Evolutionary conservation across 1,139 yeast genomes (phyloP), one percentile per base, ranked within the genome.

Genomic region (Yamadazyma triangularis): DNA sequence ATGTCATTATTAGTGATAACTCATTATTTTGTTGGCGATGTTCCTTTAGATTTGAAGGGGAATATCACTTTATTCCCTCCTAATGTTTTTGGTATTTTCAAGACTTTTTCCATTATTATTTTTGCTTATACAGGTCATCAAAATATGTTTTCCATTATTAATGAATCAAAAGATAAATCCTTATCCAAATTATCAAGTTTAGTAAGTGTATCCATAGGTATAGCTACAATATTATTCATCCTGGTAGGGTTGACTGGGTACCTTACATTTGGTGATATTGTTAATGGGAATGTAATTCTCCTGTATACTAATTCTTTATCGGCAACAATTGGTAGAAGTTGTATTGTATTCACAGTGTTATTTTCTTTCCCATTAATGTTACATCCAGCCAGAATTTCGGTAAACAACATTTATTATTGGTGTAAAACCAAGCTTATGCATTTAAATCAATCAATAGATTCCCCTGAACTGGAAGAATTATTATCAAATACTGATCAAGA

Each of bases 321-420:
- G 28, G 69, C 85, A 4, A 70, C 75, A 8, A 48, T 86, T 29
- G 97, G 94, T 8, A 74, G 91, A 38, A 64, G 77, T 13, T 75
- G 88, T 23, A 74, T 91, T 38, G 93, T 85, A 1, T 63, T 84
- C 25, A 78, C 91, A 82, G 94, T 93, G 25, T 61, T 85, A 9
- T 73, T 91, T 40, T 84, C 95, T 6, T 91, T 82, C 61, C 98
- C 98, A 13, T 68, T 91, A 44, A 84, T 89, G 81, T 75, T 87
- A 49, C 95, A 89, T 53, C 98, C 98, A 1, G 85, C 95, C 28
- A 67, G 98, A 35, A 79, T 86, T 18, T 85, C 96, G 1, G 65
- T 82, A 20, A 83, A 86, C 53, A 87, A 89, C 55, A 75, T 89
- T 41, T 58, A 72, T 33, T 73, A 72, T 47, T 80, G 84, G 74